phyloP scores from a whole-genome alignment of 345 rosid species.

The Hevea brasiliensis region DNA sequence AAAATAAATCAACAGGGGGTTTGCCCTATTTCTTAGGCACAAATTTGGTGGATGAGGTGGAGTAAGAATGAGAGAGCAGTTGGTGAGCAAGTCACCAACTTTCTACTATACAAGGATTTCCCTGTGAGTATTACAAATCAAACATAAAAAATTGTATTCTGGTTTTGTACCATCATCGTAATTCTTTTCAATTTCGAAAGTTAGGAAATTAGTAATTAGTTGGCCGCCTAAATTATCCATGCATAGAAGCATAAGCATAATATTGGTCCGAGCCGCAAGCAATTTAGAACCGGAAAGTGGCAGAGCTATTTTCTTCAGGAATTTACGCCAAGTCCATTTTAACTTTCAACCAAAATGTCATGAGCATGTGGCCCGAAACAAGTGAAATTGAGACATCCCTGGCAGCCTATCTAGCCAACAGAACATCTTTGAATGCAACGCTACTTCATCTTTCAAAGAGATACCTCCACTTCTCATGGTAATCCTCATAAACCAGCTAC shows the following conservation, averaged over 20 bases:
- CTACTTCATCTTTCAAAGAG: slow-evolving; percentile 7
- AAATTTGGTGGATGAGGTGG: slow-evolving; percentile 24
- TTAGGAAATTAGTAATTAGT: background rate
- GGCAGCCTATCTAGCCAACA: no score
- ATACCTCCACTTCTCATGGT: background rate
- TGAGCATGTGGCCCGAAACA: no score
- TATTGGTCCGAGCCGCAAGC: no score
- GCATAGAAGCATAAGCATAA: background rate
- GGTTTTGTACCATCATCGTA: slow-evolving; percentile 4
- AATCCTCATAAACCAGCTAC: background rate
- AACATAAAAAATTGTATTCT: slow-evolving; percentile 29
- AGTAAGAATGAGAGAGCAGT: slow-evolving; percentile 45
- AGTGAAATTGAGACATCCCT: no score
- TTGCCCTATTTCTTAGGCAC: slow-evolving; percentile 7
- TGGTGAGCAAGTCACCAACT: slow-evolving; percentile 69
- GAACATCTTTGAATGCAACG: background rate
- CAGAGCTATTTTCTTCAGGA: no score
- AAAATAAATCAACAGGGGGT: background rate
- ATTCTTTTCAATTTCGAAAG: slow-evolving; percentile 2
- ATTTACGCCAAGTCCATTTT: no score
- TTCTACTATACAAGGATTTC: slow-evolving; percentile 11
- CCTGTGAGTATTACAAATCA: slow-evolving; percentile 23
- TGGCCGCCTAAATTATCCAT: slow-evolving; percentile 9
- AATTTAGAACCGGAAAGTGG: no score
- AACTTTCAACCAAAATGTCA: no score